Evolutionary conservation across 148 eudicot species (phyloP).

Genomic region (Selenicereus undatus): DNA sequence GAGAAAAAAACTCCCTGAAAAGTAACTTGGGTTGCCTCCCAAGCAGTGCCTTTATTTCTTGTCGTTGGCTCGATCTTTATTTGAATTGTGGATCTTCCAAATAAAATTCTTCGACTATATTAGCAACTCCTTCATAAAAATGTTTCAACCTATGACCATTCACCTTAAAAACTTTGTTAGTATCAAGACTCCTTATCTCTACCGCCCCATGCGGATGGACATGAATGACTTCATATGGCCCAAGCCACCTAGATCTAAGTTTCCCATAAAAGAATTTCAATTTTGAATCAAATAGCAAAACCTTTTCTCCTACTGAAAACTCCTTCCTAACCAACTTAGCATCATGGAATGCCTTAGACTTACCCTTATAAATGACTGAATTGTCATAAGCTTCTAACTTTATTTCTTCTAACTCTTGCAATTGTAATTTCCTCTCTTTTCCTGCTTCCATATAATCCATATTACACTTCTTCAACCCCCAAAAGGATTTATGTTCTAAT

Average conservation of each 20-base stretch:
- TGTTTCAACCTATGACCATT: not conserved
- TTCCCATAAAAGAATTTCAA: too few species aligned
- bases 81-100: not conserved
- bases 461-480: too few species aligned
- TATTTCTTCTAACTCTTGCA: conserved; percentile 9
- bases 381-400: too few species aligned
- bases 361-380: too few species aligned
- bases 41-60: not conserved
- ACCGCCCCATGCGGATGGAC: too few species aligned
- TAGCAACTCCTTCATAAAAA: not conserved
- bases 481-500: too few species aligned
- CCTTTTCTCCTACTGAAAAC: not conserved
- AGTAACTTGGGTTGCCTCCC: not conserved
- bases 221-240: not conserved
- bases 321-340: not conserved
- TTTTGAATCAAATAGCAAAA: too few species aligned
- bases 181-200: too few species aligned
- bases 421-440: not conserved
- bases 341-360: too few species aligned
- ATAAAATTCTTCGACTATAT: not conserved
- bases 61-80: not conserved
- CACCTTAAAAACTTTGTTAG: too few species aligned
- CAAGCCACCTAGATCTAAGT: not conserved
- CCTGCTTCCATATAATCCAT: not conserved
- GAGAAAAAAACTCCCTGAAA: not conserved